phyloP scores from a whole-genome alignment of 805 yeast genomes.

The Yamadazyma tumulicola region DNA sequence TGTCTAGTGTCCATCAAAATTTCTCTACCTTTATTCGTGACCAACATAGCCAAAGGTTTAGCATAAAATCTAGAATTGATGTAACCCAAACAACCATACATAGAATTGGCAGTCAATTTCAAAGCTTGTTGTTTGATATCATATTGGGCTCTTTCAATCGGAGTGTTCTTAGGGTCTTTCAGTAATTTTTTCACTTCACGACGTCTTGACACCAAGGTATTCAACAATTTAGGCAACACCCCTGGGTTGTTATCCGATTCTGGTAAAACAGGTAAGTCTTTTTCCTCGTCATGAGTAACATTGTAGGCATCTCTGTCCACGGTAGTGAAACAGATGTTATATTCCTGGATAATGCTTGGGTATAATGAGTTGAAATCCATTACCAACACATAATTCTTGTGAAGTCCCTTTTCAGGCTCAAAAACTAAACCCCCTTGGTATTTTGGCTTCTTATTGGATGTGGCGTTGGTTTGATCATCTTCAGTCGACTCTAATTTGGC shows the following conservation, averaged over 20 bases:
- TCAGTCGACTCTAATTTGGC: constrained; percentile 28
- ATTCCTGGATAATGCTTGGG: constrained; percentile 96
- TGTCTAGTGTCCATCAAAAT: constrained; percentile 90
- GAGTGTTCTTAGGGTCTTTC: constrained; percentile 66
- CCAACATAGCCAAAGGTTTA: constrained; percentile 91
- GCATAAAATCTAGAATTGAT: constrained; percentile 92
- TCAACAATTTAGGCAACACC: constrained; percentile 79
- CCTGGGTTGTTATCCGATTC: constrained; percentile 59
- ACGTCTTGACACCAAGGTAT: constrained; percentile 84
- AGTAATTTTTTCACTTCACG: constrained; percentile 84
- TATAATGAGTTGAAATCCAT: constrained; percentile 98
- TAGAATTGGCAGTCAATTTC: constrained; percentile 96
- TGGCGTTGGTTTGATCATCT: constrained; percentile 46
- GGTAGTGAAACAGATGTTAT: constrained; percentile 94
- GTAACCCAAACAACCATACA: constrained; percentile 98
- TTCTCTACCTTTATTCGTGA: constrained; percentile 93
- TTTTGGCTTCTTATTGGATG: constrained; percentile 64
- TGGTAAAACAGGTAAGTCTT: constrained; percentile 67
- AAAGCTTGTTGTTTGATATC: constrained; percentile 95
- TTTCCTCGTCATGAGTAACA: constrained; percentile 46
- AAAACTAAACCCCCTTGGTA: constrained; percentile 93
- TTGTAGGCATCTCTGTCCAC: constrained; percentile 63
- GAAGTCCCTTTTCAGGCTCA: constrained; percentile 94
- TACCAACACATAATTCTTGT: constrained; percentile 81
- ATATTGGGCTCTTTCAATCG: constrained; percentile 72